Evolutionary conservation across 1,139 yeast genomes (phyloP), one percentile per base, ranked within the genome.

Genomic region (Taiozyma onychis): DNA sequence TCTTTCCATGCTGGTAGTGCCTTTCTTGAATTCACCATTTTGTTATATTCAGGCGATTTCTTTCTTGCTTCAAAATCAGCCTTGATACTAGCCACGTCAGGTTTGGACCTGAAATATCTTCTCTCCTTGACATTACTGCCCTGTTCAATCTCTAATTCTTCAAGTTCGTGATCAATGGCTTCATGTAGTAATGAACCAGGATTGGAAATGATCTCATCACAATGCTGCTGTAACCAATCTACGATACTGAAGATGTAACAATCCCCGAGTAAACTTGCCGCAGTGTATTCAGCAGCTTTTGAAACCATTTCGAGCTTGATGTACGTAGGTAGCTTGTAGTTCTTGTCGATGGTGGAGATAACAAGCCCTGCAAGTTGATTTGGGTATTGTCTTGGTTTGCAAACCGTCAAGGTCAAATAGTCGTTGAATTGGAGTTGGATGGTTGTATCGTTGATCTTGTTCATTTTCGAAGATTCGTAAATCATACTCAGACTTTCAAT

Each of bases 1-100:
- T 85, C 85, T 13, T 71, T 66, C 96, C 96, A 91, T 0, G 98
- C 98, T 0, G 99, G 98, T 35, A 93, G 69, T 4, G 65, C 64
- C 14, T 75, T 58, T 56, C 98, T 76, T 11, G 71, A 66, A 2
- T 56, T 51, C 11, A 74, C 49, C 74, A 80, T 77, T 2, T 57
- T 46, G 11, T 66, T 55, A 51, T 67, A 72, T 35, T 66, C 67
- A 0, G 57, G 7, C 0, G 63, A 50, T 21, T 54, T 43, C 1
- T 54, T 46, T 51, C 74, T 60, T 45, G 46, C 47, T 7, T 44
- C 46, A 51, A 68, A 66, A 35, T 61, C 69, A 2, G 52, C 48
- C 56, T 67, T 64, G 45, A 72, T 61, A 14, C 54, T 56, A 0
- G 62, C 55, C 0, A 69, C 47, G 34, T 71, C 71, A 13, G 57